Conservation (phyloP, 2,329 filamentous ascomycete genomes). For the Aspergillus fischeri region DNA sequence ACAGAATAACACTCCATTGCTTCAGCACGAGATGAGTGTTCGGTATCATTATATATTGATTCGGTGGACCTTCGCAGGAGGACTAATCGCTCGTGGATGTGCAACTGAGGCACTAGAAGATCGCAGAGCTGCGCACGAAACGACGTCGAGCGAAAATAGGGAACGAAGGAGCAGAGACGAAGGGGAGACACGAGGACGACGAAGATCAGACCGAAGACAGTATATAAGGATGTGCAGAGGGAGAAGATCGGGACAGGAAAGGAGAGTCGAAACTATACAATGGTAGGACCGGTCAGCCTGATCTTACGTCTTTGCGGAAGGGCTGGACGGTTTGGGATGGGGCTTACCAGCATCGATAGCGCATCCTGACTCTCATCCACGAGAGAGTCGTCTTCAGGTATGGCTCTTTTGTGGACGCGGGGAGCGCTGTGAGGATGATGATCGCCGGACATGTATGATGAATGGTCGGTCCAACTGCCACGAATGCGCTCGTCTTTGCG, state of each 20-base stretch:
- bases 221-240: constrained; percentile 51
- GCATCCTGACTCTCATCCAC: constrained; percentile 36
- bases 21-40: constrained; percentile 22
- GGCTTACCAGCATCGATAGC: constrained; percentile 41
- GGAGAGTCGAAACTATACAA: constrained; percentile 49
- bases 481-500: constrained; percentile 29
- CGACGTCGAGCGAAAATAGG: constrained; percentile 41
- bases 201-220: constrained; percentile 48
- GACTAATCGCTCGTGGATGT: constrained; percentile 41
- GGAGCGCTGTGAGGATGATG: constrained; percentile 19
- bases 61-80: constrained; percentile 21
- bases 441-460: constrained; percentile 33
- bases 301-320: background rate
- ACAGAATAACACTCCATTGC: constrained; percentile 34
- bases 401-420: constrained; percentile 25
- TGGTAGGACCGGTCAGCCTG: constrained; percentile 9
- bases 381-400: constrained; percentile 24
- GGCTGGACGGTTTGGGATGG: background rate
- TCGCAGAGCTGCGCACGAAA: constrained; percentile 49
- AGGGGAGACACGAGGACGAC: constrained; percentile 52
- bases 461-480: constrained; percentile 31
- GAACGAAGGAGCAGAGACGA: constrained; percentile 47
- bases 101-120: constrained; percentile 51
- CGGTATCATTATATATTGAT: constrained; percentile 42
- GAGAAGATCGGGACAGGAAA: constrained; percentile 53